phyloP scores from a whole-genome alignment of 2,329 filamentous ascomycete species.

The Beauveria australis region DNA sequence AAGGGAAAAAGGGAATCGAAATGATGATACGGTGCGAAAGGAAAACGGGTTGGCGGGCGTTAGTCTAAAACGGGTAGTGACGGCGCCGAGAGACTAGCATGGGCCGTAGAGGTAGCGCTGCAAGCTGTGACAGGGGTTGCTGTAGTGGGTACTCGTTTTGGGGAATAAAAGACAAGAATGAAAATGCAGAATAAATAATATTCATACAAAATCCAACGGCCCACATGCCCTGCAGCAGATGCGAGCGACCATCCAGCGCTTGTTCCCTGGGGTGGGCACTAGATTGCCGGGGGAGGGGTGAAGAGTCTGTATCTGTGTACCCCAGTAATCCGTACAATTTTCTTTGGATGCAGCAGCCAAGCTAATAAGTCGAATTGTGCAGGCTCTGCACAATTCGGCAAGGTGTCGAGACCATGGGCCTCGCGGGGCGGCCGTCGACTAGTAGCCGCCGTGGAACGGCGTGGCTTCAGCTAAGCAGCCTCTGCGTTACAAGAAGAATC shows the following conservation, averaged over 20 bases:
- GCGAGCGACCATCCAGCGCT: background rate
- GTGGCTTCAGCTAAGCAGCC: no score
- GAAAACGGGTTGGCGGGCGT: background rate
- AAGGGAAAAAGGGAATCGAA: background rate
- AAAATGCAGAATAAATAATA: background rate
- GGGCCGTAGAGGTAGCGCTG: background rate
- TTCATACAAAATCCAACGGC: background rate
- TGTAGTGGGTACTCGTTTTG: background rate
- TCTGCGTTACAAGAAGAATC: no score
- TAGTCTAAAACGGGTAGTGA: background rate
- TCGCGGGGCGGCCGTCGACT: background rate
- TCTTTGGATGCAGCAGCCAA: background rate
- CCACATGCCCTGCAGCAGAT: constrained; percentile 8
- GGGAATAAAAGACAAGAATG: background rate
- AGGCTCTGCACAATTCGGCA: background rate
- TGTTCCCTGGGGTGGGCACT: constrained; percentile 7
- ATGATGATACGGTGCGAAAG: no score
- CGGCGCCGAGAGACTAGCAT: background rate
- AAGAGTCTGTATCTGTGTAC: background rate
- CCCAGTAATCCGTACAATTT: no score
- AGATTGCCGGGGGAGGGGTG: constrained; percentile 7
- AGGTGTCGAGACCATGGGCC: background rate
- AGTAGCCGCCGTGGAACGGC: no score
- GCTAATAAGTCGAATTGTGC: background rate
- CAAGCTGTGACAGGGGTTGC: background rate